phyloP scores from a whole-genome alignment of 371 early-diverging fungal genomes.

The Lichtheimia corymbifera region DNA sequence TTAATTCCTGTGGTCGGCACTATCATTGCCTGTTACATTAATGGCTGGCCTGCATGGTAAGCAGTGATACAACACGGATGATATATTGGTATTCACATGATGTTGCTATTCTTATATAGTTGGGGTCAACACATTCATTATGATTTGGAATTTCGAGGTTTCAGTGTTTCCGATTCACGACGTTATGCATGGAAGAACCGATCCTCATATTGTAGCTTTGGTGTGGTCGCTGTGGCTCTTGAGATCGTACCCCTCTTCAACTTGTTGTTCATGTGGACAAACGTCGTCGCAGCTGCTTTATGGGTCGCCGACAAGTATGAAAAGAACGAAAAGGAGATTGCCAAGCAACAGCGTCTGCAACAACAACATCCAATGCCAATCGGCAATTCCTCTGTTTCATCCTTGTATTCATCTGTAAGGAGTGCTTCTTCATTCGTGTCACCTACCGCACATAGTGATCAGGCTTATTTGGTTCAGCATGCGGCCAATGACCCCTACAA shows the following conservation, averaged over 20 bases:
- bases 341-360: slow-evolving; percentile 12
- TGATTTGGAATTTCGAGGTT: slow-evolving; percentile 58
- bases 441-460: slow-evolving; percentile 18
- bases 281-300: slow-evolving; percentile 74
- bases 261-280: slow-evolving; percentile 74
- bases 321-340: slow-evolving; percentile 33
- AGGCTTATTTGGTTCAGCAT: slow-evolving; percentile 14
- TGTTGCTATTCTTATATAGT: slow-evolving; percentile 15
- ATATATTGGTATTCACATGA: background rate
- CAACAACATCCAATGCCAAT: slow-evolving; percentile 6
- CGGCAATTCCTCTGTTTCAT: slow-evolving; percentile 17
- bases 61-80: background rate
- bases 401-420: slow-evolving; percentile 20
- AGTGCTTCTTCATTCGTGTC: slow-evolving; percentile 21
- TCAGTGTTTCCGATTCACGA: slow-evolving; percentile 47
- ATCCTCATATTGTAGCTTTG: slow-evolving; percentile 57
- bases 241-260: slow-evolving; percentile 71
- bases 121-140: slow-evolving; percentile 60
- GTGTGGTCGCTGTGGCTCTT: slow-evolving; percentile 60
- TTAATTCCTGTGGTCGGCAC: slow-evolving; percentile 63
- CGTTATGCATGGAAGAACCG: slow-evolving; percentile 46
- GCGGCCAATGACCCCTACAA: background rate
- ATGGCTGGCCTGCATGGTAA: slow-evolving; percentile 58
- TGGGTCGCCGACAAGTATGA: slow-evolving; percentile 71
- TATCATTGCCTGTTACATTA: slow-evolving; percentile 55